phyloP scores from a whole-genome alignment of 345 rosid species.

The Populus nigra region DNA sequence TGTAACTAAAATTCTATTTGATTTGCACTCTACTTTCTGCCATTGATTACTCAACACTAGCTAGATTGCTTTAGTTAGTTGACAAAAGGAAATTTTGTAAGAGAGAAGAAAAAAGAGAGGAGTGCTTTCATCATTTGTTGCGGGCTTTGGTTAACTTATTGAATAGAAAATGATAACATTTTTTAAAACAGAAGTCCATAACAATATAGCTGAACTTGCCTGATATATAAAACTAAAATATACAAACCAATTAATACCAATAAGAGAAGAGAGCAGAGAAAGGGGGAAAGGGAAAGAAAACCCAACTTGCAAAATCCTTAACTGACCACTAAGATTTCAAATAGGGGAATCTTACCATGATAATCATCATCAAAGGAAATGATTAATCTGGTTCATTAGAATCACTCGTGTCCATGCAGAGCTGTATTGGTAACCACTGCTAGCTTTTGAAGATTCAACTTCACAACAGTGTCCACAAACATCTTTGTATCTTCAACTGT shows the following conservation, averaged over 20 bases:
- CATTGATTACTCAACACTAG: background rate
- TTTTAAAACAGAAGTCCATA: background rate
- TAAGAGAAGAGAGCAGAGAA: background rate
- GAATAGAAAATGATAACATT: background rate
- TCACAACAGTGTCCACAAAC: conserved; percentile 90
- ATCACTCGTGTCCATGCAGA: conserved; percentile 41
- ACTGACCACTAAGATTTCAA: background rate
- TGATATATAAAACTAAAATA: background rate
- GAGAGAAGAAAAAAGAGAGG: background rate
- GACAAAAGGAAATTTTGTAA: background rate
- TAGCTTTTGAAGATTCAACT: conserved; percentile 84
- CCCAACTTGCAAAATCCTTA: background rate
- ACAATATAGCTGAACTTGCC: background rate
- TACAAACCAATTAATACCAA: background rate
- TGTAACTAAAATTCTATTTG: too few relatives aligned
- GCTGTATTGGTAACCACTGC: conserved; percentile 52
- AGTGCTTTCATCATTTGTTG: background rate
- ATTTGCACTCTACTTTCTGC: background rate
- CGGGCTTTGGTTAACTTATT: background rate
- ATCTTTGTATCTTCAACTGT: conserved; percentile 74
- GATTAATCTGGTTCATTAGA: background rate
- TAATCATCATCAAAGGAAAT: background rate
- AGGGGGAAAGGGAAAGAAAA: background rate
- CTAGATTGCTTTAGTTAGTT: background rate
- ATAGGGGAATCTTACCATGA: background rate